Evolutionary conservation across 2,329 filamentous ascomycete genomes (phyloP), one percentile per base, ranked within the genome.

Genomic region (Boeremia exigua): DNA sequence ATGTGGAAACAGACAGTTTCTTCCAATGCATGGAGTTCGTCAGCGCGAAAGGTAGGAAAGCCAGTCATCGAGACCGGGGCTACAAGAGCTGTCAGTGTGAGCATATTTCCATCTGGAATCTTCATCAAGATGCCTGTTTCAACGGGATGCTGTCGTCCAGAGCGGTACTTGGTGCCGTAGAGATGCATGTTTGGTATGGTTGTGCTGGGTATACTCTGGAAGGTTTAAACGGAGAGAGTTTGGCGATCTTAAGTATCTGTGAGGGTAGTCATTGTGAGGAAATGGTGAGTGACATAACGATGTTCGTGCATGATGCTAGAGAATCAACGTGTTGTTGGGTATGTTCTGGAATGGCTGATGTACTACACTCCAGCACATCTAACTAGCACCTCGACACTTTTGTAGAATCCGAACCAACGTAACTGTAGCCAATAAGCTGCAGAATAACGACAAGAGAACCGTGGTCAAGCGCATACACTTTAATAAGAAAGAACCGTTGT

Each of bases 31-130:
- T 42, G 34, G 6, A 56, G 36, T 3, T 45, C 34, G 2, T 45
- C 12, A 7, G 29, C 33, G 11, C 32, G 15, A 6, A 47, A 42
- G 5, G 40, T 50, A 6, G 42, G 46, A 15, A 40, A 46, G 46
- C 28, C 15, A 2, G 42, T 42, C 34, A 54, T 33, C 9, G 36
- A 51, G 14, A 51, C 42, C 6, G 37, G 47, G 23, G 53, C 53
- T 32, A 51, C 27, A 9, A 50, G 40, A 27, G 42, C 47, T 42
- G 46, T 46, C 8, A 56, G 11, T 7, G 42, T 56, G 27, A 51
- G n/a, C 14, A 25, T 36, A 3, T 51, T 27, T 37, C 23, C 9
- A 5, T 12, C 14, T 34, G 30, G 14, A 1, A 10, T 19, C 6
- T 39, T 34, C 27, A 39, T 39, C 7, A 45, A 17, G 23, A 45